Evolutionary conservation across 2,329 filamentous ascomycete species (phyloP).

Genomic region (Beauveria sp.): DNA sequence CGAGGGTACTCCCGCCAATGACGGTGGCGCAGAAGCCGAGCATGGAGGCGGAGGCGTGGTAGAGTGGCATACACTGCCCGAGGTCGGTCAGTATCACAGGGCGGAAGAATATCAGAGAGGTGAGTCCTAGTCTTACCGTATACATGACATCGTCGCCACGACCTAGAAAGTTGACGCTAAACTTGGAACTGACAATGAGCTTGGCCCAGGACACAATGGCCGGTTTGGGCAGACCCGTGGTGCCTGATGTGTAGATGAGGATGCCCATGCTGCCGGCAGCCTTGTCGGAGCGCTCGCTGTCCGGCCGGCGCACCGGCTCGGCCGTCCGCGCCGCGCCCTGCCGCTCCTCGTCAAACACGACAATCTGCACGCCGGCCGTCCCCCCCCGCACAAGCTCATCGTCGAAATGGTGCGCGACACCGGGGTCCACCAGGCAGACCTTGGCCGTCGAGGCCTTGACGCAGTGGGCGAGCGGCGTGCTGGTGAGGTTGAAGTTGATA

Average conservation of each 20-base stretch:
- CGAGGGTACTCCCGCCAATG: conserved; percentile 54
- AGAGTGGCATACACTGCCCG: conserved; percentile 66
- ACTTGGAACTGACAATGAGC: conserved; percentile 46
- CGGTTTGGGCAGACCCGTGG: conserved; percentile 75
- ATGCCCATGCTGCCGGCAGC: conserved; percentile 53
- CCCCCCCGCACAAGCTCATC: conserved; percentile 47
- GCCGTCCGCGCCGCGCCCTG: conserved; percentile 43
- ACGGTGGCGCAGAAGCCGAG: conserved; percentile 60
- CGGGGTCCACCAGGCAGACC: conserved; percentile 62
- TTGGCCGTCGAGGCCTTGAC: conserved; percentile 58
- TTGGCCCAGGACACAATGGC: conserved; percentile 71
- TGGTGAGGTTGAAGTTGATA: conserved; percentile 78
- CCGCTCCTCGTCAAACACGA: conserved; percentile 51
- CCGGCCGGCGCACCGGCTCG: conserved; percentile 48
- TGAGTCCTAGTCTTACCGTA: conserved; percentile 45
- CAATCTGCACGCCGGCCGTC: conserved; percentile 46
- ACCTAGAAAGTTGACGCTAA: conserved; percentile 57
- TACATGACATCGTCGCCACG: conserved; percentile 61
- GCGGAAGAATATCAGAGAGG: conserved; percentile 22
- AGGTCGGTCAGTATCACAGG: background rate
- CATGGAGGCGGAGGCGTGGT: conserved; percentile 71
- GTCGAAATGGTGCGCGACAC: conserved; percentile 45
- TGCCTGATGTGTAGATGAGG: conserved; percentile 80
- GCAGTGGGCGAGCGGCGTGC: conserved; percentile 66
- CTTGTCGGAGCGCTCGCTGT: conserved; percentile 52